Base-by-base conservation (phyloP, 257 asterid species). In the Capsicum pubescens region DNA sequence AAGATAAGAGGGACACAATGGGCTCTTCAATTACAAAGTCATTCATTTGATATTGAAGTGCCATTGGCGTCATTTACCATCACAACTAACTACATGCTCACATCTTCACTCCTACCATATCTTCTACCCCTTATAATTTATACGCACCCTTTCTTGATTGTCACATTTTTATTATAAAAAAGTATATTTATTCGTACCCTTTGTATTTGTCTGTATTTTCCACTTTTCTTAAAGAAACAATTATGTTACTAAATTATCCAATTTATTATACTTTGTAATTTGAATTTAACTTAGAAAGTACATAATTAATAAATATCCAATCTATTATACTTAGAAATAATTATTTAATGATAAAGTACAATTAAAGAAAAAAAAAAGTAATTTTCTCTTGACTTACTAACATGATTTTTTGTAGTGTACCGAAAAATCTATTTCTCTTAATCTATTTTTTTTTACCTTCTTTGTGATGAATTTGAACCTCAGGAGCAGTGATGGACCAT, bases 1-100 rank as follows among this genome's bases (percentile, higher is more conserved):
- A 11, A 14, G 21, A 35, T 16, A 69, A 69, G n/a, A 21, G n/a
- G 6, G 80, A n/a, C 59, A 3, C 32, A 3, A 32, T 17, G 80
- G 44, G 3, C 10, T 21, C 39, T 48, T 48, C 19, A 72, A 21
- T 74, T 21, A 35, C 14, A 74, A 74, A 14, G 81, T 46, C 21
- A 74, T 74, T 74, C 44, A 74, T 74, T 60, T 12, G 12, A 74
- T 48, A 48, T 6, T 74, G 60, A 74, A 72, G 11, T 72, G 42
- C 80, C 57, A 72, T 26, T 26, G 26, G 26, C 26, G 26, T 19
- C 42, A 72, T 48, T 72, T 48, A 19, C 15, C 19, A 48, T 72
- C 80, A 48, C 44, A 32, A 13, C 42, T n/a, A 67, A 14, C 52
- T 68, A 14, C 76, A 68, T 21, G 21, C 76, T 2, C 74, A 4